Percentiles rank a stretch among this genome's conserved stretches.
phyloP scores from a whole-genome alignment of 768 basidiomycete species.

The Tephrocybe rancida region DNA sequence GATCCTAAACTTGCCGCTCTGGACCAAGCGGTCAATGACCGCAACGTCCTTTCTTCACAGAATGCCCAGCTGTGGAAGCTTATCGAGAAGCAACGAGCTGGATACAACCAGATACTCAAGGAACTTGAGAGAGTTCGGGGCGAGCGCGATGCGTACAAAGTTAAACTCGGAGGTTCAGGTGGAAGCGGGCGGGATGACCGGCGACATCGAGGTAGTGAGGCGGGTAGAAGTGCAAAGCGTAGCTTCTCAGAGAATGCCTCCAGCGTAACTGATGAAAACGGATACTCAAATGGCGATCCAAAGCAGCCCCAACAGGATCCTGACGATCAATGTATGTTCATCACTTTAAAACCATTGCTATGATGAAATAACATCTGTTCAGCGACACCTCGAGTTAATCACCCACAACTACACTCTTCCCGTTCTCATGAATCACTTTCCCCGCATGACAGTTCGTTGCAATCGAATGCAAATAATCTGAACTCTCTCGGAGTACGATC shows the following conservation, averaged over 20 bases:
- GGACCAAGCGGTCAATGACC: constrained; percentile 76
- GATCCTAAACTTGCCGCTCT: constrained; percentile 70
- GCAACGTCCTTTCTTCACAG: constrained; percentile 79
- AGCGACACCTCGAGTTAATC: constrained; percentile 33
- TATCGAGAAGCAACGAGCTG: constrained; percentile 87
- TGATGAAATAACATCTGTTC: constrained; percentile 12
- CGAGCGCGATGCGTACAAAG: constrained; percentile 75
- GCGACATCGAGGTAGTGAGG: constrained; percentile 26
- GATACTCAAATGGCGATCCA: constrained; percentile 8
- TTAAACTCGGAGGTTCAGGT: constrained; percentile 37
- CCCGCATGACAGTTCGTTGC: constrained; percentile 25
- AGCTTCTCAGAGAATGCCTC: constrained; percentile 29
- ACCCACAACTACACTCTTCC: constrained; percentile 35
- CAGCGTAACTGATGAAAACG: constrained; percentile 11
- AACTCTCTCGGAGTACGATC: constrained; percentile 19
- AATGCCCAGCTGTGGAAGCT: constrained; percentile 95
- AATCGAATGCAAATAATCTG: constrained; percentile 20
- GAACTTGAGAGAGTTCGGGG: constrained; percentile 83
- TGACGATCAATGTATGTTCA: constrained; percentile 39
- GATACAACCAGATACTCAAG: constrained; percentile 79
- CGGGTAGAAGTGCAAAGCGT: constrained; percentile 27
- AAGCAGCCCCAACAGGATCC: constrained; percentile 34
- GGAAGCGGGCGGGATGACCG: constrained; percentile 28
- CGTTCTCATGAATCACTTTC: constrained; percentile 44
- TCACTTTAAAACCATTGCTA: constrained; percentile 5